phyloP scores from a whole-genome alignment of 495 filamentous ascomycete species.

The Xylaria grammica region DNA sequence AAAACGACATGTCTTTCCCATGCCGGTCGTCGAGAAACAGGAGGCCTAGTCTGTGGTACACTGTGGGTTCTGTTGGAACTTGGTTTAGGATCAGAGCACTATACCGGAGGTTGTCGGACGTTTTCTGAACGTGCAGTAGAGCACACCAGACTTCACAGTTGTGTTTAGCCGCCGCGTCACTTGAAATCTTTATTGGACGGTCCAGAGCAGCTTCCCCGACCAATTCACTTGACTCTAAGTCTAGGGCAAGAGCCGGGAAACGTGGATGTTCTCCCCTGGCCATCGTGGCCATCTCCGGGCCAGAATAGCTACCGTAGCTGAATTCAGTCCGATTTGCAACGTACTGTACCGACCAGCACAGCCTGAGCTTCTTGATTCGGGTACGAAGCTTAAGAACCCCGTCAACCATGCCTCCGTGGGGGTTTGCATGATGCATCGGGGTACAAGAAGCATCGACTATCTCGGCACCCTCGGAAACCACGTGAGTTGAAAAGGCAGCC shows the following conservation, averaged over 20 bases:
- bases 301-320: not conserved
- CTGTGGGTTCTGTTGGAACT: not conserved
- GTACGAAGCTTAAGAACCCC: constrained; percentile 6
- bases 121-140: constrained; percentile 1
- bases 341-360: constrained; percentile 4
- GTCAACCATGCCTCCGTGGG: not conserved
- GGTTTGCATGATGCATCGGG: not conserved
- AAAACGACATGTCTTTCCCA: not conserved
- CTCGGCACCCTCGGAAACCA: not conserved
- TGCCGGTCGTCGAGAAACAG: not conserved
- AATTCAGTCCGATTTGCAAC: not conserved
- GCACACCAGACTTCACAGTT: constrained; percentile 7
- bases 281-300: not conserved
- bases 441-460: not conserved
- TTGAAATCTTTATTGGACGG: not conserved
- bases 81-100: constrained; percentile 3
- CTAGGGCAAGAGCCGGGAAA: not conserved
- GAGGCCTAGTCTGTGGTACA: not conserved
- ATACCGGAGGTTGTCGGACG: not conserved
- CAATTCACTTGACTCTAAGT: not conserved
- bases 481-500: not conserved
- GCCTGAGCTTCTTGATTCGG: constrained; percentile 1
- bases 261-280: constrained; percentile 8
- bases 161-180: too few species aligned
- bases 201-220: constrained; percentile 4